Evolutionary conservation across 208 protist genomes (phyloP), one percentile per base, ranked within the genome.

Genomic region (Leishmania tarentolae): DNA sequence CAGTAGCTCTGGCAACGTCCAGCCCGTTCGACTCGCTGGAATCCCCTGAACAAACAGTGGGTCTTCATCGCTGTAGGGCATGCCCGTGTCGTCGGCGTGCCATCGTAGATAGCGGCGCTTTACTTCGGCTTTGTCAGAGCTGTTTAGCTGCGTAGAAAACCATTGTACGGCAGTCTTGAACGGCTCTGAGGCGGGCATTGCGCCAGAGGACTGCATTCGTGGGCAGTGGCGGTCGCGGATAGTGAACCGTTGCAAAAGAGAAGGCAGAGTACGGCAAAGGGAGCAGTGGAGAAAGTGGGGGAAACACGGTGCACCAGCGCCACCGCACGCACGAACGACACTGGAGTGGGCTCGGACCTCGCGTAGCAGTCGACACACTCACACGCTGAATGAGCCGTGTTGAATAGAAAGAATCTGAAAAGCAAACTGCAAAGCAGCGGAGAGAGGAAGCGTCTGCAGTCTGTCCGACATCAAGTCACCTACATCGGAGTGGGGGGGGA

Each of bases 21-120:
- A 85, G 44, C 65, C 50, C n/a, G 9, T 46, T 8, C 24, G 17
- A 42, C 65, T 47, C 31, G 31, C 66, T 21, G 19, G 5, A 63
- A 80, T 11, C 5, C 21, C 35, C 19, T 80, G 47, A 21, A 78
- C 70, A 42, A 75, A 75, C 40, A 85, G 68, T 5, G 85, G 78
- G 61, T 88, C 85, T 5, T 66, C 69, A 4, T 74, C 24, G 24
- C 21, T 56, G n/a, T 65, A 82, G n/a, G 50, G n/a, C 15, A 50
- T 17, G 17, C 42, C 73, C 31, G 46, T 65, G 13, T 83, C 74
- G 9, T 82, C 84, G 15, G 79, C 84, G 71, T 79, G 52, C 74
- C 75, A 80, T n/a, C 35, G 42, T 65, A 96, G 73, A 42, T 93
- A 96, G n/a, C 84, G 83, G 28, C 80, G 80, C 77, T 96, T 96